Base-by-base conservation (phyloP, 1,139 yeast species). In the Suhomyces wounanorum region DNA sequence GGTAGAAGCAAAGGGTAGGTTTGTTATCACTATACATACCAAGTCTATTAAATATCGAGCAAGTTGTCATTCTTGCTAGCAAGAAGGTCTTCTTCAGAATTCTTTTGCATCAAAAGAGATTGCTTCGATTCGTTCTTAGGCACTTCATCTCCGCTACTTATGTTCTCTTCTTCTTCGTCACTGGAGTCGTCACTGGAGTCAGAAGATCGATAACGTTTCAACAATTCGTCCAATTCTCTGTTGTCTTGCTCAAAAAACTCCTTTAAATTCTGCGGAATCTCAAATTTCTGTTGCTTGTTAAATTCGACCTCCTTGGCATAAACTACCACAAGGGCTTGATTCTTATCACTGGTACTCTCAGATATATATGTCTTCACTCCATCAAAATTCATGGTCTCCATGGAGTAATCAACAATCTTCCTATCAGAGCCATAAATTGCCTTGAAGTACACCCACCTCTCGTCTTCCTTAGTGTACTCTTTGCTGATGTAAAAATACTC, bases 401-500 rank as follows among this genome's bases (percentile, higher is more conserved):
- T 49, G 1, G 55, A 53, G 47, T 55, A 64, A 43, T 61, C 63
- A 26, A 47, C 49, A 8, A 65, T 58, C 13, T 52, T 53, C 40
- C 58, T 55, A 31, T 52, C 59, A 9, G 33, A 31, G 10, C 51
- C 52, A 36, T 26, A 42, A 17, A 51, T 43, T 7, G 58, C 60
- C 21, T 50, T 49, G 46, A 53, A 59, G 31, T 52, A 52, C 1
- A 57, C 54, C 62, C 62, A 59, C 1, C 48, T 51, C 37, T 56
- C 59, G 14, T 48, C 53, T 4, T 44, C 50, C 3, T 43, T 52
- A 45, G 44, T 50, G 25, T 49, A 46, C 10, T 25, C n/a, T 46
- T 52, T 49, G 40, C 55, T 52, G 25, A 52, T 43, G 53, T 57
- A 59, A 31, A 53, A 65, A 53, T 70, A 74, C 43, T 69, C 68